phyloP scores from a whole-genome alignment of 2,329 filamentous ascomycete species.

The Botrytis medusae region DNA sequence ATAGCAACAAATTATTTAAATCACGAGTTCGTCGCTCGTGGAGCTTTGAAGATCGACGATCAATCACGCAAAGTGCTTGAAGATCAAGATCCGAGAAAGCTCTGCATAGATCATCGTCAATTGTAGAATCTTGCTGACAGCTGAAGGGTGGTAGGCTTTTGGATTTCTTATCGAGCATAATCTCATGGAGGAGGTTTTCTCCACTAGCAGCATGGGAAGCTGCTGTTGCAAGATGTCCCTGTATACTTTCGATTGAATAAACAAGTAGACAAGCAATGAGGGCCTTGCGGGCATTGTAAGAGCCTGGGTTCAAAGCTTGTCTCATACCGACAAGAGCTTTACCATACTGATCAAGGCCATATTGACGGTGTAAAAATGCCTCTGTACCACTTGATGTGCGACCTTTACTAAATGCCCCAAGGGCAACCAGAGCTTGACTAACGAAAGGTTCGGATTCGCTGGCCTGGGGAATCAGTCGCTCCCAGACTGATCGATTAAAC shows the following conservation, averaged over 20 bases:
- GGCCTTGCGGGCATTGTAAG: constrained; percentile 16
- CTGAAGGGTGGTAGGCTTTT: background rate
- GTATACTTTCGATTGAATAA: constrained; percentile 25
- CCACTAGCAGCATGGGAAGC: constrained; percentile 17
- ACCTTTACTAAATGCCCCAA: constrained; percentile 27
- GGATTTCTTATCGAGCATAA: background rate
- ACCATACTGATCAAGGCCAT: constrained; percentile 18
- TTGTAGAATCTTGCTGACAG: constrained; percentile 4
- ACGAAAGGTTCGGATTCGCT: constrained; percentile 29
- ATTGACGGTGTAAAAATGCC: constrained; percentile 16
- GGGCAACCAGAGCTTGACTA: constrained; percentile 28
- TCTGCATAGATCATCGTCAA: constrained; percentile 19
- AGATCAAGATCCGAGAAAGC: constrained; percentile 20
- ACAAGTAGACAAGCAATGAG: constrained; percentile 23
- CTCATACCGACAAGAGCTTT: constrained; percentile 22
- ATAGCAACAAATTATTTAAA: constrained; percentile 2
- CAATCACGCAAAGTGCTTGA: constrained; percentile 20
- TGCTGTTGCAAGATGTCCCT: constrained; percentile 19
- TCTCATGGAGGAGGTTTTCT: constrained; percentile 19
- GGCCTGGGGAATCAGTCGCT: constrained; percentile 28
- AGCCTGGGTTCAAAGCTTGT: constrained; percentile 8
- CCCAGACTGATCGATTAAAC: constrained; percentile 27
- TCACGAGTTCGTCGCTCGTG: constrained; percentile 4
- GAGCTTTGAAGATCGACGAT: background rate
- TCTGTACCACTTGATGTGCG: background rate